phyloP scores from a whole-genome alignment of 2,329 filamentous ascomycete genomes.

The Aspergillus sp. region DNA sequence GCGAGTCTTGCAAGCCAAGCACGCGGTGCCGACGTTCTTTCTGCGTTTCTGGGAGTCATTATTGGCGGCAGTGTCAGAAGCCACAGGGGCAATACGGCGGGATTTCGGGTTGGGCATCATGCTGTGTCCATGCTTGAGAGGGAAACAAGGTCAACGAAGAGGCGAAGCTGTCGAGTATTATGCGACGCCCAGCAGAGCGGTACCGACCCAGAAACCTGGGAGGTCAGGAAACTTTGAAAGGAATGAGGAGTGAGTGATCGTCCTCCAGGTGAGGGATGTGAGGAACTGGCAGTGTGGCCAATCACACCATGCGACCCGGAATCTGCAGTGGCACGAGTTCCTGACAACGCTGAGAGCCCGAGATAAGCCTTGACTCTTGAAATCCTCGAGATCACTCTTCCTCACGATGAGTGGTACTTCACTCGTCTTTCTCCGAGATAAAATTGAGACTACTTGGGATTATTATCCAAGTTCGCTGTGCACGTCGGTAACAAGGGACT shows the following conservation, averaged over 20 bases:
- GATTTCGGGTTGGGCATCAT: constrained; percentile 24
- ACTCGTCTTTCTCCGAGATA: background rate
- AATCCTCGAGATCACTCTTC: background rate
- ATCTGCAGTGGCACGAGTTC: background rate
- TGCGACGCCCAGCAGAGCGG: background rate
- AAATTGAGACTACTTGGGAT: too few species aligned
- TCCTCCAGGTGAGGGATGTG: background rate
- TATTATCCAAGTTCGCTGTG: too few species aligned
- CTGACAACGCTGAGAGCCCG: background rate
- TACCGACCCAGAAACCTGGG: background rate
- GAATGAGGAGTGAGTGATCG: background rate
- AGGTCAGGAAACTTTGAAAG: background rate
- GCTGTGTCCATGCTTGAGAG: constrained; percentile 17
- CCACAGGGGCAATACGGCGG: constrained; percentile 24
- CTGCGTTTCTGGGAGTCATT: constrained; percentile 23
- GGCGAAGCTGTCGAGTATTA: background rate
- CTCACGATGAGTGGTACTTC: background rate
- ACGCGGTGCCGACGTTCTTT: constrained; percentile 32
- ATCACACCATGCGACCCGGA: background rate
- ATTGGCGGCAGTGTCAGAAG: constrained; percentile 18
- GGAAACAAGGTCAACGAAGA: background rate
- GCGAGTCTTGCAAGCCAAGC: constrained; percentile 30
- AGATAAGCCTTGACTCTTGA: background rate
- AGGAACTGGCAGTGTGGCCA: background rate
- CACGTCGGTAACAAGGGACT: too few species aligned